Base-by-base conservation (phyloP, 257 asterid genomes). In the Solanum sejunctum region DNA sequence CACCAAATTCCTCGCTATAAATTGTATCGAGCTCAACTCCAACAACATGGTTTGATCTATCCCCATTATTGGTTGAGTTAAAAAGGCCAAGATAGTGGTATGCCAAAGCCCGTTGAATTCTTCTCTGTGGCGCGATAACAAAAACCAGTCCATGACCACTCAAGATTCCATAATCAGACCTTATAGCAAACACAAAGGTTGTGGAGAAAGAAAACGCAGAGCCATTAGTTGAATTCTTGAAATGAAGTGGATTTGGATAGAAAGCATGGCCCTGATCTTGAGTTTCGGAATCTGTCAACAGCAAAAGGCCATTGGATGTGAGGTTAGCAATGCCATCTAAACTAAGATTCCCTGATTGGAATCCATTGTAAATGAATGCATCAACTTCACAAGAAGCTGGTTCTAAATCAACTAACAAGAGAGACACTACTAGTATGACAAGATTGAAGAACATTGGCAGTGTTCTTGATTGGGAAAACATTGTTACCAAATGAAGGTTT, bases 1-100 rank as follows among this genome's bases (percentile, higher is more conserved):
- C 95, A 10, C 56, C 39, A 20, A 91, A 89, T 45, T 91, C 95
- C 0, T 49, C 1, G 83, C 88, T 92, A 77, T 66, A 87, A 57
- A 91, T 51, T 13, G 97, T 92, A 45, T 94, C 98, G 28, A 92
- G 89, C 83, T 94, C 98, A 13, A 94, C 90, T 0, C 94, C 95
- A 8, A 93, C 71, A 1, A 94, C 86, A 67, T 93, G 94, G 58
- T 92, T 94, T 12, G 92, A 86, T 2, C 6, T 3, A 49, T 88
- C 86, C 2, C 95, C 98, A 21, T 88, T 86, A 87, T 89, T 92
- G 60, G 89, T 41, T 6, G 80, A 86, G 16, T 92, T 93, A 78
- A 94, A 89, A n/a, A 91, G 88, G 52, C 98, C 97, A 51, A 94
- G 87, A 86, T 89, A 93, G 17, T 88, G 84, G 52, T 89, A 73